Conservation (phyloP, 2,329 filamentous ascomycete genomes). For the Alternaria consortialis region DNA sequence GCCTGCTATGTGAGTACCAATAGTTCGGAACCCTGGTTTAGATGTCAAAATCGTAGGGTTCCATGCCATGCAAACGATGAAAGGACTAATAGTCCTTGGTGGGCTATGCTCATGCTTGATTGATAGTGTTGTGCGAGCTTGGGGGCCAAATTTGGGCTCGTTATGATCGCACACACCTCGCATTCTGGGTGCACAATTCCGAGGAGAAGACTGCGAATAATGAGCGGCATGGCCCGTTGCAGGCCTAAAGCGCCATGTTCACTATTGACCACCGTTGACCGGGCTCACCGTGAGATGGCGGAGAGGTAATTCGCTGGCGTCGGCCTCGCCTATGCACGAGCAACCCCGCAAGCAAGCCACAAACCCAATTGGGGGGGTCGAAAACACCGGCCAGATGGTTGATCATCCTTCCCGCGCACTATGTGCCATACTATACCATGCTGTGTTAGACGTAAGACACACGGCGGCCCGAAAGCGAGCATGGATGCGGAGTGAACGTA, state of each 20-base stretch:
- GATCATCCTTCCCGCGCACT: constrained; percentile 33
- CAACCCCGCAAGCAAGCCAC: constrained; percentile 35
- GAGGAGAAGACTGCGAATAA: constrained; percentile 1
- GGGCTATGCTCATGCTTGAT: constrained; percentile 31
- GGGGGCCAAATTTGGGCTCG: constrained; percentile 25
- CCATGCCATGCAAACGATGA: constrained; percentile 31
- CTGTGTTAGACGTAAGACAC: constrained; percentile 9
- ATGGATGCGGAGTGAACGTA: constrained; percentile 10
- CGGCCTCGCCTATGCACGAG: constrained; percentile 38
- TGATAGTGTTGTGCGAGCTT: constrained; percentile 34
- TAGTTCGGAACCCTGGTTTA: constrained; percentile 35
- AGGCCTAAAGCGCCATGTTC: constrained; percentile 9
- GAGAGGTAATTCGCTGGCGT: constrained; percentile 27
- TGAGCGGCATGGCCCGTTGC: constrained; percentile 15
- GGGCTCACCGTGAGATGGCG: constrained; percentile 32
- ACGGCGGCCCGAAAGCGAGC: constrained; percentile 16
- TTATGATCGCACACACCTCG: constrained; percentile 14
- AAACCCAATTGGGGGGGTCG: constrained; percentile 9
- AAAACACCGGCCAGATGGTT: constrained; percentile 27
- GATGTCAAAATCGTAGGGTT: constrained; percentile 18
- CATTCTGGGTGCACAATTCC: constrained; percentile 7
- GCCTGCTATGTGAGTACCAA: constrained; percentile 39
- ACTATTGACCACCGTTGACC: constrained; percentile 26
- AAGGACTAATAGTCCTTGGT: constrained; percentile 21
- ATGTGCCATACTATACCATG: constrained; percentile 17